Base-by-base conservation (phyloP, 441 rosid genomes). In the Mallotus japonicus region DNA sequence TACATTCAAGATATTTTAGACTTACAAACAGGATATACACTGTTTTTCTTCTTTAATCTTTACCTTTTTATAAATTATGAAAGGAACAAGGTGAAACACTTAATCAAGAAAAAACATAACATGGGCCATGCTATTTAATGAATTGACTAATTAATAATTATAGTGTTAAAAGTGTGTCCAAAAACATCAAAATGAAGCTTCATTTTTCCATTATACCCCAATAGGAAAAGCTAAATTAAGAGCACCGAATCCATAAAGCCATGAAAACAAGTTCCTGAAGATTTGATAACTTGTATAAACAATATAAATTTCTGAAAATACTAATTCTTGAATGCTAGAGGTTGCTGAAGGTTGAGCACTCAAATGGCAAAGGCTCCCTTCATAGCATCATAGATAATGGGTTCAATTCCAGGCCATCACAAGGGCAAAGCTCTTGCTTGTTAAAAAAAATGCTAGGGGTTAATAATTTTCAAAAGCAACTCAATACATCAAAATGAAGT, bases 51-150 rank as follows among this genome's bases (percentile, higher is more conserved):
- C 24, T 47, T 54, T 34, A 32, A n/a, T n/a, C 0, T 24, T 54
- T 34, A 32, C 10, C 28, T n/a, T 47, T 55, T 15, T 61, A 42
- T n/a, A 15, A 42, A 5, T 44, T 17, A 19, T 61, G 15, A 24
- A 68, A 49, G 17, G 12, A 46, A 46, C 47, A 70, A 37, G 19
- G 13, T 37, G 50, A 46, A 37, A 59, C 16, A 67, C 15, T 20
- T 55, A 17, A 46, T 46, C 20, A 22, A 37, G 16, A 15, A 42
- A 75, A 75, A 55, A 11, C 8, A 73, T 19, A 67, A 65, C 8
- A 74, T 76, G 70, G 77, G 32, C 55, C 83, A 55, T 57, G 28
- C 4, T 68, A 9, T 20, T 60, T 13, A 66, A 55, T 58, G n/a
- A 40, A 51, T 32, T 58, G 57, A 67, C 62, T 54, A 54, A 54